Conservation (phyloP, 345 rosid genomes). For the Moringa oleifera region DNA sequence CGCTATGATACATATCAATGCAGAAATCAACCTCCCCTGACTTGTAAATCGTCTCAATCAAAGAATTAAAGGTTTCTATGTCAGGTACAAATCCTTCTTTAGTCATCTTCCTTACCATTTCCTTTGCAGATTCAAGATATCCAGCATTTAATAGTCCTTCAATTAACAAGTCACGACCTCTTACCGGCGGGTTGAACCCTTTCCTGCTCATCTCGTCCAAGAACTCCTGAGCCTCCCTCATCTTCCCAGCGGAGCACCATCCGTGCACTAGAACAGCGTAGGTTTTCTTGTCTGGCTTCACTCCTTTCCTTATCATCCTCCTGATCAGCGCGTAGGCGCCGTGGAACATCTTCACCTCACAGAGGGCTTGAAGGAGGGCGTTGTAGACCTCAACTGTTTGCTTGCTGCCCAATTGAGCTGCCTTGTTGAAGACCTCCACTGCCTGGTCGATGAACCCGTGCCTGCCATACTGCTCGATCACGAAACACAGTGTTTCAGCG, state of each 20-base stretch:
- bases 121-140: slow-evolving; percentile 73
- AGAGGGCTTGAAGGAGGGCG: slow-evolving; percentile 68
- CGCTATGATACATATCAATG: slow-evolving; percentile 57
- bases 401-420: slow-evolving; percentile 40
- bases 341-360: slow-evolving; percentile 77
- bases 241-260: slow-evolving; percentile 81
- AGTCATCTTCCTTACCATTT: slow-evolving; percentile 67
- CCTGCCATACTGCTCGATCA: slow-evolving; percentile 73
- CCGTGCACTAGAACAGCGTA: slow-evolving; percentile 63
- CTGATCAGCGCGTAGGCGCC: slow-evolving; percentile 80
- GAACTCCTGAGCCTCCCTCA: slow-evolving; percentile 77
- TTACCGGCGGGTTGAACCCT: slow-evolving; percentile 80
- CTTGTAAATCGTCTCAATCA: slow-evolving; percentile 54
- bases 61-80: slow-evolving; percentile 53
- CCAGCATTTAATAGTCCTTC: slow-evolving; percentile 83
- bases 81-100: slow-evolving; percentile 70
- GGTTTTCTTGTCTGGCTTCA: slow-evolving; percentile 58
- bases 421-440: slow-evolving; percentile 73
- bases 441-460: slow-evolving; percentile 75
- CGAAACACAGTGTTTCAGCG: slow-evolving; percentile 49
- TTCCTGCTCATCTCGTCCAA: slow-evolving; percentile 78
- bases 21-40: slow-evolving; percentile 74
- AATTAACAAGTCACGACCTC: slow-evolving; percentile 82
- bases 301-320: slow-evolving; percentile 74
- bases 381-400: slow-evolving; percentile 51